These are phyloP conservation scores for Ceratobasidium papillatum DNA, from an alignment of 1,284 basidiomycete genomes.

Conservation along the genomic window DNA sequence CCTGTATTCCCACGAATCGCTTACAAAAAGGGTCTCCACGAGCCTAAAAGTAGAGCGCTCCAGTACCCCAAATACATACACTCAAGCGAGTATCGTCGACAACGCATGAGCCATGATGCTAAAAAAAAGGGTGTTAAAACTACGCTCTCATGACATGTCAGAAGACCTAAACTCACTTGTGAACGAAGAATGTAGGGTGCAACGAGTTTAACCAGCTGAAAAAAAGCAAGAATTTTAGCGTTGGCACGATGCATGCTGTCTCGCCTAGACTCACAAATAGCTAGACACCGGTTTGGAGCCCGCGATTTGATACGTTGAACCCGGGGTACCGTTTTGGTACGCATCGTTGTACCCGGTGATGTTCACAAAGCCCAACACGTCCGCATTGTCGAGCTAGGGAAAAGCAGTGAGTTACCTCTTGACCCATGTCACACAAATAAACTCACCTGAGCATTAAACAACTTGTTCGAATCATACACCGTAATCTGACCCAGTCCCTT, in stretches of 20 bases:
- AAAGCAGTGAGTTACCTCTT: background rate
- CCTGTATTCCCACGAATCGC: background rate
- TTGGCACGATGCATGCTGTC: too few relatives aligned
- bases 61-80: background rate
- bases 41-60: background rate
- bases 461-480: slow-evolving; percentile 39
- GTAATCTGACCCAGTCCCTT: slow-evolving; percentile 29
- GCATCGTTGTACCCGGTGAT: slow-evolving; percentile 36
- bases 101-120: slow-evolving; percentile 39
- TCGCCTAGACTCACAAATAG: slow-evolving; percentile 28
- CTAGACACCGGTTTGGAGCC: slow-evolving; percentile 41
- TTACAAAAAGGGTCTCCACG: background rate
- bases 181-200: slow-evolving; percentile 38
- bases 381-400: slow-evolving; percentile 33
- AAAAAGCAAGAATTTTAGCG: background rate
- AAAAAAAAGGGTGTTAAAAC: background rate
- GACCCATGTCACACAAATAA: background rate
- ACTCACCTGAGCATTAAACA: slow-evolving; percentile 39
- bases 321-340: slow-evolving; percentile 39
- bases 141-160: background rate
- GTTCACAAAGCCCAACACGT: slow-evolving; percentile 37
- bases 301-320: slow-evolving; percentile 36
- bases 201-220: slow-evolving; percentile 38
- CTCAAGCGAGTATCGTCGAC: slow-evolving; percentile 18
- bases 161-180: slow-evolving; percentile 26